Evolutionary conservation across 768 basidiomycete genomes (phyloP).

Genomic region (Hygrophoropsis aurantiaca): DNA sequence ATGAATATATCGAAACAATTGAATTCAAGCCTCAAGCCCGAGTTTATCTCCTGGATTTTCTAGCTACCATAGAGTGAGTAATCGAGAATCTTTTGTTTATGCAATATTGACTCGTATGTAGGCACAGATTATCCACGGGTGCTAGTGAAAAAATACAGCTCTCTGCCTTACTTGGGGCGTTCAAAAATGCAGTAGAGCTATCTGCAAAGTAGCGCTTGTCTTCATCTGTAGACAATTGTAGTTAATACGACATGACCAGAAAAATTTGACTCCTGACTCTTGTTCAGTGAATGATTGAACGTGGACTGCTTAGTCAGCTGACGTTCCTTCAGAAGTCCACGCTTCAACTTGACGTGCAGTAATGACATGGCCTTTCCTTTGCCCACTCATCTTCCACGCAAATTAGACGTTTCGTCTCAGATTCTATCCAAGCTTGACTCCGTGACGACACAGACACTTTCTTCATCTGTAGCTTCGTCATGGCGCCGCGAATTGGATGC

Average conservation of each 20-base stretch:
- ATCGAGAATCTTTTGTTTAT: background rate
- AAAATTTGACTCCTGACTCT: too few species aligned
- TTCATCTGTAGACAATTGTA: too few species aligned
- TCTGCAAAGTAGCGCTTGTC: constrained; percentile 41
- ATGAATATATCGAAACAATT: constrained; percentile 84
- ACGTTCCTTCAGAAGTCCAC: too few species aligned
- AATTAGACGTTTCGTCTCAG: constrained; percentile 68
- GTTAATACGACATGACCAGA: too few species aligned
- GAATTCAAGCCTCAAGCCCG: constrained; percentile 85
- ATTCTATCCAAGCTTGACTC: constrained; percentile 72
- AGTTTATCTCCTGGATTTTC: constrained; percentile 86
- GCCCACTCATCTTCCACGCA: constrained; percentile 72
- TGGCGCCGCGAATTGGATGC: constrained; percentile 76
- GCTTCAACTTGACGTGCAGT: too few species aligned
- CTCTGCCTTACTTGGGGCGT: constrained; percentile 86
- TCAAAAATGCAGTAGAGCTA: constrained; percentile 90
- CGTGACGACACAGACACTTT: constrained; percentile 56
- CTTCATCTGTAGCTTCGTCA: constrained; percentile 57
- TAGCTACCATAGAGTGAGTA: constrained; percentile 94
- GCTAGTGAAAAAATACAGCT: constrained; percentile 94
- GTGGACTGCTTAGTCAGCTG: too few species aligned
- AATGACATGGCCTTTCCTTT: constrained; percentile 68
- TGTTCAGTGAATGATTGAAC: too few species aligned
- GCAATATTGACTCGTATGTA: constrained; percentile 30
- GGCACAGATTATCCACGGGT: constrained; percentile 89